Conservation (phyloP, 345 rosid genomes). For the Salix koriyanagi region DNA sequence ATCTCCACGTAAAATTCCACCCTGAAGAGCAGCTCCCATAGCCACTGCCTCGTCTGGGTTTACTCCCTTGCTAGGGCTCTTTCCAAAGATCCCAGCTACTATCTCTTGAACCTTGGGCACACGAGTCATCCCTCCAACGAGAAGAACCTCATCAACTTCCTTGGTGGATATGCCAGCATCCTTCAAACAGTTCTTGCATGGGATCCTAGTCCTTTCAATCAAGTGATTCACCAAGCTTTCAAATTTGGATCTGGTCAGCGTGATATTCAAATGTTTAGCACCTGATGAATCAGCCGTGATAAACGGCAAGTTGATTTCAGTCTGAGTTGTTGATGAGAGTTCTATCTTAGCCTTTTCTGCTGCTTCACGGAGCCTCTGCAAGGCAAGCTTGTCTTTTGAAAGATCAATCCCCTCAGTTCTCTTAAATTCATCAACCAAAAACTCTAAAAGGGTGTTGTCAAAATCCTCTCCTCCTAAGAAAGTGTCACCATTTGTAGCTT, state of each 20-base stretch:
- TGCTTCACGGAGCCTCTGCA: conserved; percentile 38
- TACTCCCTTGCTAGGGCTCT: conserved; percentile 34
- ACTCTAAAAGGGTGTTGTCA: conserved; percentile 30
- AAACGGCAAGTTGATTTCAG: conserved; percentile 38
- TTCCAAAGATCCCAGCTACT: conserved; percentile 22
- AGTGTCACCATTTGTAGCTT: conserved; percentile 40
- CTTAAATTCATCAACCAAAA: conserved; percentile 29
- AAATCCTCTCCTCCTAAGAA: conserved; percentile 40
- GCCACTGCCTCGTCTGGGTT: conserved; percentile 37
- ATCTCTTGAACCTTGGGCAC: conserved; percentile 31
- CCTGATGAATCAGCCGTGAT: conserved; percentile 38
- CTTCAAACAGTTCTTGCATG: conserved; percentile 30
- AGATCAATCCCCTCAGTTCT: conserved; percentile 32
- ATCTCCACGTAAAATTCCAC: conserved; percentile 35
- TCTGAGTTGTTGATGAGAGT: conserved; percentile 34
- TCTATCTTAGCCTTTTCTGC: conserved; percentile 42
- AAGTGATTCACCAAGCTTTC: conserved; percentile 23
- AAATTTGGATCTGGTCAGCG: conserved; percentile 29
- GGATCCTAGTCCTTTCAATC: conserved; percentile 29
- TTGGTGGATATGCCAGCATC: conserved; percentile 31
- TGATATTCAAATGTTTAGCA: conserved; percentile 32
- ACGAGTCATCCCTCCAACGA: conserved; percentile 38
- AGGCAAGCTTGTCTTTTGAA: conserved; percentile 32
- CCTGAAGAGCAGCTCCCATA: conserved; percentile 35
- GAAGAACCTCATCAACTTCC: conserved; percentile 31